Base-by-base conservation (phyloP, 2,329 filamentous ascomycete species). In the Elsinoe necatrix region DNA sequence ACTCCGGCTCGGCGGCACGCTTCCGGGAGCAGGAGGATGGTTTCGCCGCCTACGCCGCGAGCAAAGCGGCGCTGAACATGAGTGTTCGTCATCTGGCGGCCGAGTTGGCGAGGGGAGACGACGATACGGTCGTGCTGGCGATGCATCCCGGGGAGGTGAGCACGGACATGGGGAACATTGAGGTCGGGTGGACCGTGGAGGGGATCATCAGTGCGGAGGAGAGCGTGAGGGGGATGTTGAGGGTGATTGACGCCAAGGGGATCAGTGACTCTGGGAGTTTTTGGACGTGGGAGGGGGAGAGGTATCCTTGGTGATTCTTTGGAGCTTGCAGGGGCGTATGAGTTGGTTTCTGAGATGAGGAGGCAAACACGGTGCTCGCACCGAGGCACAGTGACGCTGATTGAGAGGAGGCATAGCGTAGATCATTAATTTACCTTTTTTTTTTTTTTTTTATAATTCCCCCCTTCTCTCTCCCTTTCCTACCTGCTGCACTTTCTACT, bases 131-230 rank as follows among this genome's bases (percentile, higher is more conserved):
- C 16, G 70, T 82, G 4, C 63, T 82, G 34, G 78, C 78, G 4
- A 71, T 82, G 65, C 80, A 82, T 67, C 80, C 79, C 0, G 80
- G 79, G 5, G 79, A 82, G 63, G 79, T 82, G 0, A 69, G 71
- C 39, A 82, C 77, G 1, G 78, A 80, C 59, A 80, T 80, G 77
- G 73, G 74, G 4, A 77, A 79, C 56, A 71, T 80, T 35, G 69
- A 76, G 21, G 60, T 79, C 12, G 70, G 71, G 0, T 80, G 77
- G 77, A 72, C 78, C 41, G 73, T 80, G 7, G 72, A 77, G 43
- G 78, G 77, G 1, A 74, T 77, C 59, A 79, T 80, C 58, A 73
- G 70, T 3, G 69, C 76, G 0, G 69, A 75, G 55, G 72, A 79
- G 63, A 78, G 75, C 18, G 77, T 81, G 3, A 59, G 61, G 4